Evolutionary conservation across 441 rosid genomes (phyloP), one percentile per base, ranked within the genome.

Genomic region (Adansonia madagascariensis): DNA sequence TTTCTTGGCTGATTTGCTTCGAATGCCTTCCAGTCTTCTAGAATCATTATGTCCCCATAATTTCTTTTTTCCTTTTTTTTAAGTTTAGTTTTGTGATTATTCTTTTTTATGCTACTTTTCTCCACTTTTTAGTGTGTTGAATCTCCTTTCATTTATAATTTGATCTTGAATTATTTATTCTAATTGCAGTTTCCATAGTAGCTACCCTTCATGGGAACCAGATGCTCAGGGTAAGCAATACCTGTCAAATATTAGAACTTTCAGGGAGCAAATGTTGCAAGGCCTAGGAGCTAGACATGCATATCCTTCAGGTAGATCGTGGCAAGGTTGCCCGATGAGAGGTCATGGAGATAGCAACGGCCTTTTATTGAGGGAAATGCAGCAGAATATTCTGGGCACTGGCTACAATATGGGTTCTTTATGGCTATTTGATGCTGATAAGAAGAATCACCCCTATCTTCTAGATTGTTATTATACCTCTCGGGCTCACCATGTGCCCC

Each of bases 141-240:
- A 43, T 39, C 10, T 43, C 35, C 17, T 57, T 12, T 57, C 11
- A 1, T 17, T 18, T 39, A 20, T 56, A 39, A 18, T 49, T 71
- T 46, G 61, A 63, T 41, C 35, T 11, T 62, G n/a, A 12, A 57
- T 59, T 1, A 10, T 79, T 10, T 31, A 12, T 56, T 72, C 69
- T 61, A 43, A 31, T 76, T 87, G 88, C 94, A 94, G 99, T 86
- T 97, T 97, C 82, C 94, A 92, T 81, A 88, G 88, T 81, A 88
- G 89, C 80, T 93, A 97, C 81, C 91, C 94, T 64, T 90, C 92
- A 10, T 94, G 99, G 99, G 94, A 93, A 76, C 91, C 99, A 4
- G 83, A 89, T 83, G 68, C 82, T 80, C 87, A 83, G 62, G 99
- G 99, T 74, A 93, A 91, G 88, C 97, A 90, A 70, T 91, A 93